These are phyloP conservation scores for Plantago ovata DNA, from an alignment of 257 asterid genomes.

Conservation along the genomic window DNA sequence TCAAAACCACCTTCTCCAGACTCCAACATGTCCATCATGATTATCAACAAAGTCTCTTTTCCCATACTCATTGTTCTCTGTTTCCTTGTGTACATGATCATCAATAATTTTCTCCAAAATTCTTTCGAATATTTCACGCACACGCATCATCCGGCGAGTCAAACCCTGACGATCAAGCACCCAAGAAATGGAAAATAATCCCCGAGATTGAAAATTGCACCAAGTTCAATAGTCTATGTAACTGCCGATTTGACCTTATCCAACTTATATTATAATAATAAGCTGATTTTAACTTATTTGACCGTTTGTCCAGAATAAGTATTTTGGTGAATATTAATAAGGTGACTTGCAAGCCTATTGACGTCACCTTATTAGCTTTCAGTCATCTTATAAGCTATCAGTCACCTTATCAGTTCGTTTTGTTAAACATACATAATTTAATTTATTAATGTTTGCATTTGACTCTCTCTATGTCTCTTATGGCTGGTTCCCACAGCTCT, in stretches of 20 bases:
- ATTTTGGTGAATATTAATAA: too few species aligned
- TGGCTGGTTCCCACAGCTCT: too few species aligned
- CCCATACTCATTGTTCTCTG: neutral
- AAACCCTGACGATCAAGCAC: constrained; percentile 15
- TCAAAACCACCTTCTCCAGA: constrained; percentile 11
- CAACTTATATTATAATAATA: too few species aligned
- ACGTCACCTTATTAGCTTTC: too few species aligned
- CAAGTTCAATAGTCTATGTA: constrained; percentile 10
- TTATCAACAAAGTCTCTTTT: constrained; percentile 5
- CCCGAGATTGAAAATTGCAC: constrained; percentile 26
- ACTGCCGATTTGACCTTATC: constrained; percentile 23
- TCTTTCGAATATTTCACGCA: constrained; percentile 5
- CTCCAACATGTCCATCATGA: constrained; percentile 7
- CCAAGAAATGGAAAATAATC: constrained; percentile 23
- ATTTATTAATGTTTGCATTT: too few species aligned
- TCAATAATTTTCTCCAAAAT: constrained; percentile 16
- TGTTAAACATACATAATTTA: too few species aligned
- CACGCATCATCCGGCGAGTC: neutral
- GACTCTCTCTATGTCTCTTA: too few species aligned
- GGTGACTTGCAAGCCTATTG: too few species aligned
- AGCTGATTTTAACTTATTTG: too few species aligned
- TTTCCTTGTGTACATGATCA: constrained; percentile 12
- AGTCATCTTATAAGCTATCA: too few species aligned
- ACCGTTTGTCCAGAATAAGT: too few species aligned
- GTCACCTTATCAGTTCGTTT: too few species aligned